A percentile compares a stretch with the other conserved stretches of the same genome.
Evolutionary conservation across 768 basidiomycete genomes (phyloP).

Genomic region (Nidularia sp.): DNA sequence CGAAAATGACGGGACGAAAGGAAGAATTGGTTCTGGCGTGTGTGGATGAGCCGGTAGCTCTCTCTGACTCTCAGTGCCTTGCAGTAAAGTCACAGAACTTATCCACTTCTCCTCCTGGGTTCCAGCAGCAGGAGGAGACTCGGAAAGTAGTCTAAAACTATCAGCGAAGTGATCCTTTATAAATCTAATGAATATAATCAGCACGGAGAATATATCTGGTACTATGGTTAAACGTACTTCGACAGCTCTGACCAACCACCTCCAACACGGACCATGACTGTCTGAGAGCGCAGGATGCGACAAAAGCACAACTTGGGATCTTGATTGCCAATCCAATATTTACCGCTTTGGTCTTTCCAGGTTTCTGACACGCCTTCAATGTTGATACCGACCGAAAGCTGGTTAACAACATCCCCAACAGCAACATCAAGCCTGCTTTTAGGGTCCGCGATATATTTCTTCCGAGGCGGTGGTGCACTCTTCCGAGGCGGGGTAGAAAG

Average conservation of each 20-base stretch:
- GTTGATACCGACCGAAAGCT: conserved; percentile 79
- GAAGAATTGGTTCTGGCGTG: conserved; percentile 64
- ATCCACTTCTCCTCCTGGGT: conserved; percentile 78
- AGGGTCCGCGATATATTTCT: conserved; percentile 82
- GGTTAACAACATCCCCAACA: conserved; percentile 89
- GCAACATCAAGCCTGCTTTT: conserved; percentile 90
- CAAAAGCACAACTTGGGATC: conserved; percentile 90
- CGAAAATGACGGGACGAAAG: conserved; percentile 63
- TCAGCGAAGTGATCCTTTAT: conserved; percentile 85
- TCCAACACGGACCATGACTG: conserved; percentile 95
- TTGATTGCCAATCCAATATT: conserved; percentile 94
- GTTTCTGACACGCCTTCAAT: conserved; percentile 77
- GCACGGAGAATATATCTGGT: neutral
- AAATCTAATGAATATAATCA: conserved; percentile 48
- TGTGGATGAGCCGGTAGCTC: conserved; percentile 38
- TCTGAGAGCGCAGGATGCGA: conserved; percentile 84
- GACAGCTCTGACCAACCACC: conserved; percentile 93
- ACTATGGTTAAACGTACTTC: conserved; percentile 49
- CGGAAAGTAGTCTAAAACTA: conserved; percentile 68
- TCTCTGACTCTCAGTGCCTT: conserved; percentile 38
- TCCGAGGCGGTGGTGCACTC: conserved; percentile 36
- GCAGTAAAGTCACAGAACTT: conserved; percentile 67
- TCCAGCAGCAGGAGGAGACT: conserved; percentile 52
- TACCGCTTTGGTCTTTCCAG: conserved; percentile 91
- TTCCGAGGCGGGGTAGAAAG: conserved; percentile 45